Evolutionary conservation across 345 rosid genomes (phyloP), one percentile per base, ranked within the genome.

Genomic region (Diplotaxis tenuifolia): DNA sequence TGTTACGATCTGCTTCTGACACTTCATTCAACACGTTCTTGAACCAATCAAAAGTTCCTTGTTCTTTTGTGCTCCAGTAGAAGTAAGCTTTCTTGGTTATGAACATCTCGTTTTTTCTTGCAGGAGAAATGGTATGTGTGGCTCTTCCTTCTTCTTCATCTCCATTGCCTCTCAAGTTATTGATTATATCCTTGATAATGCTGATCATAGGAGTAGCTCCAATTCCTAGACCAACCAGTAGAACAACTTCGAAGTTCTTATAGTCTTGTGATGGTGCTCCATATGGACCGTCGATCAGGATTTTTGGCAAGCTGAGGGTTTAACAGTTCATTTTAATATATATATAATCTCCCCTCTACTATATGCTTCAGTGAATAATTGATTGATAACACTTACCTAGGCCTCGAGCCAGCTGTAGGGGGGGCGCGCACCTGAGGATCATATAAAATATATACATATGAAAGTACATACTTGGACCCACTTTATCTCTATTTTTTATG

Each of bases 191-290:
- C 77, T 73, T 88, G 1, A 91, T 80, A 18, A 91, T 88, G 83
- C 97, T 91, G 75, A 91, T 91, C 94, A 91, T 88, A 0, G 97
- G 97, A 19, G 97, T 91, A 21, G 87, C 97, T 69, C 97, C 97
- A 2, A 86, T 91, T 68, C 97, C 95, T 52, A 91, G 72, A 29
- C 92, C 97, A 14, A 91, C 92, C 0, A 91, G 85, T 47, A 91
- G 68, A 23, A 91, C 84, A 31, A 91, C 91, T 58, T 91, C 97
- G 2, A 86, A 89, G 67, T 86, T 74, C 78, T 82, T 79, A 79
- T 86, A 89, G 81, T 88, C 95, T 71, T 91, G 95, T 62, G 95
- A 95, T 31, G 97, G 91, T 42, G 95, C 97, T 50, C 97, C 97
- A 40, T 89, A 91, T 57, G 97, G 97, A 25, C 92, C 94, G 27